Percentiles rank a stretch among this genome's conserved stretches.
Conservation (phyloP, 805 yeast genomes). For the Ogataea chonburiensis region DNA sequence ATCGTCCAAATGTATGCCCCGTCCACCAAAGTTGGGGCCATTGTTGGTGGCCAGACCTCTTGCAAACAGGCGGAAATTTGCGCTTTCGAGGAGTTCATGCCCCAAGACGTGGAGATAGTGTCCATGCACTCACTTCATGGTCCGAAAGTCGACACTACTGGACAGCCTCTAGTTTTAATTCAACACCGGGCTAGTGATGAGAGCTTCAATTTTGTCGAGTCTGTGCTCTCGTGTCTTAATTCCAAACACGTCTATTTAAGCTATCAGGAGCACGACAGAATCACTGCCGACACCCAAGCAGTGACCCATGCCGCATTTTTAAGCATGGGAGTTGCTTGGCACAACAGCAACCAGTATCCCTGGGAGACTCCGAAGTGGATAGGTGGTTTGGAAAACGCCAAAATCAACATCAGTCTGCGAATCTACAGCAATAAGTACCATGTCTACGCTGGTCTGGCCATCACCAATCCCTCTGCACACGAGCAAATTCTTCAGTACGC, state of each 20-base stretch:
- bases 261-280: constrained; percentile 88
- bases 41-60: constrained; percentile 98
- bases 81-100: constrained; percentile 77
- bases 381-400: constrained; percentile 96
- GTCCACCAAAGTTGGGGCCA: constrained; percentile 79
- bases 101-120: constrained; percentile 77
- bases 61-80: constrained; percentile 88
- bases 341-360: constrained; percentile 75
- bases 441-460: constrained; percentile 96
- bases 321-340: constrained; percentile 98
- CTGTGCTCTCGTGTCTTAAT: constrained; percentile 66
- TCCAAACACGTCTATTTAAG: constrained; percentile 75
- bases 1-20: constrained; percentile 82
- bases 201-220: constrained; percentile 58
- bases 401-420: constrained; percentile 86
- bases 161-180: constrained; percentile 90
- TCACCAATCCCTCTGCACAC: constrained; percentile 93
- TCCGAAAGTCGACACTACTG: constrained; percentile 82
- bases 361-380: constrained; percentile 86
- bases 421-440: constrained; percentile 96
- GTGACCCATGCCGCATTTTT: constrained; percentile 97
- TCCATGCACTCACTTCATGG: constrained; percentile 94
- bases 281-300: constrained; percentile 98
- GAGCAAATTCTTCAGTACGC: constrained; percentile 89
- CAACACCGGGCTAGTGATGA: constrained; percentile 63